phyloP scores from a whole-genome alignment of 2,329 filamentous ascomycete species.

The Epichloe uncinata region DNA sequence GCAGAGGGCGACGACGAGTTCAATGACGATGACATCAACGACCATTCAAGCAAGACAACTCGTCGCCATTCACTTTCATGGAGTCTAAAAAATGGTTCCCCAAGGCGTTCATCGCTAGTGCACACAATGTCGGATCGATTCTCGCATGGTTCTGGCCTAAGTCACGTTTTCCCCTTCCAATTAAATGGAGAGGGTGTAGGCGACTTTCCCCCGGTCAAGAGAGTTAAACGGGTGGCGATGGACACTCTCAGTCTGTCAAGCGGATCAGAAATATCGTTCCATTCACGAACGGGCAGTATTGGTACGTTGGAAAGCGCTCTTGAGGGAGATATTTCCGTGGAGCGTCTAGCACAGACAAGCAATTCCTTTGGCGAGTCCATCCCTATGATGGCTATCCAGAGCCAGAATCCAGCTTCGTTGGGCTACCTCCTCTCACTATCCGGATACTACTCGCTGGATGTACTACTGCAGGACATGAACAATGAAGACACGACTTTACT shows the following conservation, averaged over 20 bases:
- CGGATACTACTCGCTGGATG: slow-evolving; percentile 58
- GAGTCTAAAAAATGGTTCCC: slow-evolving; percentile 32
- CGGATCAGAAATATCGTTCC: slow-evolving; percentile 70
- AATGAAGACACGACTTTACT: slow-evolving; percentile 82
- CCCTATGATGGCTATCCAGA: slow-evolving; percentile 72
- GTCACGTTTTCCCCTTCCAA: slow-evolving; percentile 89
- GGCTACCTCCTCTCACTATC: slow-evolving; percentile 66
- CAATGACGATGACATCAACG: slow-evolving; percentile 31
- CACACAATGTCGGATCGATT: slow-evolving; percentile 35
- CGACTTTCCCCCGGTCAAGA: slow-evolving; percentile 29
- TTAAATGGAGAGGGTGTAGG: slow-evolving; percentile 30
- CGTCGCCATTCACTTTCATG: slow-evolving; percentile 34
- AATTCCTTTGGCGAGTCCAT: slow-evolving; percentile 68
- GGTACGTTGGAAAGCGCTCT: slow-evolving; percentile 59
- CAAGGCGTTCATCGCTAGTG: slow-evolving; percentile 28
- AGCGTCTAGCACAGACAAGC: slow-evolving; percentile 60
- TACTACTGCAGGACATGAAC: slow-evolving; percentile 71
- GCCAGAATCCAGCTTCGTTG: slow-evolving; percentile 57
- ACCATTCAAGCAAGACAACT: slow-evolving; percentile 32
- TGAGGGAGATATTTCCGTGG: slow-evolving; percentile 77
- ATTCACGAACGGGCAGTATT: slow-evolving; percentile 66
- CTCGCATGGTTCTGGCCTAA: slow-evolving; percentile 46
- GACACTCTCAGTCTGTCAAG: slow-evolving; percentile 80
- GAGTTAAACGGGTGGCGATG: slow-evolving; percentile 73
- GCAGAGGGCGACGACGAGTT: slow-evolving; percentile 31